Percentiles rank a stretch among this genome's conserved stretches.
These are phyloP conservation scores for Boletus tylopilopsis DNA, from an alignment of 768 basidiomycete genomes.

Conservation along the genomic window DNA sequence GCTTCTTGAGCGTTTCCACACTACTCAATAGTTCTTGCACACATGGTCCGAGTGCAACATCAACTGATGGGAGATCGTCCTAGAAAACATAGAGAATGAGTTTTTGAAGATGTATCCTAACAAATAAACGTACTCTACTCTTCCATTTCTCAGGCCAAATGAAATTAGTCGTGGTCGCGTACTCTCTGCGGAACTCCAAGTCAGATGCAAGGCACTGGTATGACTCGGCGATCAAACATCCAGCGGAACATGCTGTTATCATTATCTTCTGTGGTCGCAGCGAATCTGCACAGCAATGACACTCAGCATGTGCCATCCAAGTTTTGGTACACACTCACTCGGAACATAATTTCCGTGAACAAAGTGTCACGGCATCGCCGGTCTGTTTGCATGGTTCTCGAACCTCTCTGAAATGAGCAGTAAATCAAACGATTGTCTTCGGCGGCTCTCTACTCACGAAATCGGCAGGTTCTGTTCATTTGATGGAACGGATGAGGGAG, in stretches of 20 bases:
- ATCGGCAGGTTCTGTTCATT: not conserved
- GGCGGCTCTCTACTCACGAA: not conserved
- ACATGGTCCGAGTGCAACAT: slow-evolving; percentile 7
- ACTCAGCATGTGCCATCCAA: not conserved
- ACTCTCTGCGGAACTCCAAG: slow-evolving; percentile 1
- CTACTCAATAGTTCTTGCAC: not conserved
- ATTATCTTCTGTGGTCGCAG: not conserved
- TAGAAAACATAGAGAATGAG: not conserved
- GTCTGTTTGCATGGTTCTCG: not conserved
- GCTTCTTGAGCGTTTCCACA: not conserved
- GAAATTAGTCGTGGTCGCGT: slow-evolving; percentile 1
- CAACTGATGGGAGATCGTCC: slow-evolving; percentile 7
- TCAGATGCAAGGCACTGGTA: slow-evolving; percentile 2
- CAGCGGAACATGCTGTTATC: slow-evolving; percentile 4
- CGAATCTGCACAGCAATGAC: not conserved
- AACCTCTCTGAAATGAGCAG: not conserved
- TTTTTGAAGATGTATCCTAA: too few species aligned
- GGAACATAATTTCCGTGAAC: not conserved
- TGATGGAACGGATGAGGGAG: not conserved
- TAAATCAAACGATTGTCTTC: not conserved
- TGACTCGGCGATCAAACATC: slow-evolving; percentile 11
- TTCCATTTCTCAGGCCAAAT: slow-evolving; percentile 12
- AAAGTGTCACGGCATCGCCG: not conserved
- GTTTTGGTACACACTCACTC: not conserved
- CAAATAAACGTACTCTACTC: not conserved